phyloP scores from a whole-genome alignment of 768 basidiomycete species.

The Coprinopsis strossmayeri region DNA sequence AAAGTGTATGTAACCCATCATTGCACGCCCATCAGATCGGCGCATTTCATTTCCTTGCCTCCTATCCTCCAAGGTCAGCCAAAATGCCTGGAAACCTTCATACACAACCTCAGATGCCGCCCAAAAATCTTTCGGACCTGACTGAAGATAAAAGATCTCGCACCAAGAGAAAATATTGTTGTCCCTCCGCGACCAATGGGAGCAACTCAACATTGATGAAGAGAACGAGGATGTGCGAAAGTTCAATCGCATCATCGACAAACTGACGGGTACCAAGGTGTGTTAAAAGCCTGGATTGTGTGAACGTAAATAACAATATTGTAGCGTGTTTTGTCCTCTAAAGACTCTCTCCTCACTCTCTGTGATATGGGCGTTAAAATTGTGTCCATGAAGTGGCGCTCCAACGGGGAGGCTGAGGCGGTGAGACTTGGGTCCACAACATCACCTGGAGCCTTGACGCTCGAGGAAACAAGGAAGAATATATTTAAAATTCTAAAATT shows the following conservation, averaged over 20 bases:
- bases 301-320: slow-evolving; percentile 7
- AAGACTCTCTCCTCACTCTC: slow-evolving; percentile 11
- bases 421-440: slow-evolving; percentile 8
- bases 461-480: slow-evolving; percentile 11
- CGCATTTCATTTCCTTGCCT: too few species aligned
- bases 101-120: too few species aligned
- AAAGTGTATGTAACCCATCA: too few species aligned
- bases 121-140: too few species aligned
- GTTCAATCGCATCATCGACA: slow-evolving; percentile 12
- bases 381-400: slow-evolving; percentile 12
- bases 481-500: slow-evolving; percentile 12
- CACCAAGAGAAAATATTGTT: too few species aligned
- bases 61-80: too few species aligned
- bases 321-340: slow-evolving; percentile 9
- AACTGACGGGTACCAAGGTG: slow-evolving; percentile 13
- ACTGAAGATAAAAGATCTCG: too few species aligned
- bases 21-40: too few species aligned
- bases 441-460: slow-evolving; percentile 8
- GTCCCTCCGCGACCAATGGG: too few species aligned
- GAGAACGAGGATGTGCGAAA: too few species aligned
- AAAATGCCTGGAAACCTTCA: too few species aligned
- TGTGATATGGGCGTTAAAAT: slow-evolving; percentile 11
- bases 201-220: too few species aligned
- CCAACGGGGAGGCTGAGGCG: slow-evolving; percentile 10
- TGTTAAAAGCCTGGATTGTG: slow-evolving; percentile 5